Conservation (phyloP, 2,329 filamentous ascomycete genomes). For the Chalara sp. region DNA sequence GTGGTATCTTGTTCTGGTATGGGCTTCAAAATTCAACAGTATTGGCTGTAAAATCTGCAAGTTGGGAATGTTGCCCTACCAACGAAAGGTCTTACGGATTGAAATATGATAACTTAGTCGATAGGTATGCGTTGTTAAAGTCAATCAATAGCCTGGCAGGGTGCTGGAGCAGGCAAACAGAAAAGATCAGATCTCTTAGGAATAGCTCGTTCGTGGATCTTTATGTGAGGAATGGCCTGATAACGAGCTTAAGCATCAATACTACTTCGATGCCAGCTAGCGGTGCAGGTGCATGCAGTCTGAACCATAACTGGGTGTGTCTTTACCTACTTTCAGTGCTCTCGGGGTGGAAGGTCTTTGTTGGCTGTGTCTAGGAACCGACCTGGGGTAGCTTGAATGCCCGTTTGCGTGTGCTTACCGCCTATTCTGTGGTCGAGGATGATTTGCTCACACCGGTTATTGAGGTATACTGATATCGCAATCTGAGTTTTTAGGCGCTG, state of each 20-base stretch:
- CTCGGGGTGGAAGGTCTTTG: constrained; percentile 40
- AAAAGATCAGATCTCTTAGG: constrained; percentile 4
- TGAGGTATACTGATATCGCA: constrained; percentile 6
- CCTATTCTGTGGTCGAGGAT: constrained; percentile 36
- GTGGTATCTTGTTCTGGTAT: constrained; percentile 12
- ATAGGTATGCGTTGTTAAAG: constrained; percentile 11
- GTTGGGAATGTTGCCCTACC: constrained; percentile 13
- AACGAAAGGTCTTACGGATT: constrained; percentile 14
- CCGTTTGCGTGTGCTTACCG: constrained; percentile 44
- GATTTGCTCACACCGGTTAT: constrained; percentile 30
- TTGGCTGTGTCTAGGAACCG: constrained; percentile 42
- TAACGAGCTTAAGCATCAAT: constrained; percentile 17
- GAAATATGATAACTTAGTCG: constrained; percentile 8
- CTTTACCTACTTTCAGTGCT: constrained; percentile 18
- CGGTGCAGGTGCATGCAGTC: constrained; percentile 19
- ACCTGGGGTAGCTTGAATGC: constrained; percentile 27
- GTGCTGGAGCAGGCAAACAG: constrained; percentile 22
- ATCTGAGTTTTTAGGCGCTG: constrained; percentile 9
- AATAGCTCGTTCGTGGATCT: constrained; percentile 15
- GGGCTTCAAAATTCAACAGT: no score
- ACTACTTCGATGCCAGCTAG: constrained; percentile 18
- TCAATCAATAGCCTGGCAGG: constrained; percentile 12
- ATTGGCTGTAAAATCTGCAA: constrained; percentile 19
- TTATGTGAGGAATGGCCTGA: constrained; percentile 16
- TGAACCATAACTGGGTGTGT: constrained; percentile 16